These are phyloP conservation scores for Fusarium pseudocircinatum DNA, from an alignment of 2,329 filamentous ascomycete genomes.

Conservation along the genomic window DNA sequence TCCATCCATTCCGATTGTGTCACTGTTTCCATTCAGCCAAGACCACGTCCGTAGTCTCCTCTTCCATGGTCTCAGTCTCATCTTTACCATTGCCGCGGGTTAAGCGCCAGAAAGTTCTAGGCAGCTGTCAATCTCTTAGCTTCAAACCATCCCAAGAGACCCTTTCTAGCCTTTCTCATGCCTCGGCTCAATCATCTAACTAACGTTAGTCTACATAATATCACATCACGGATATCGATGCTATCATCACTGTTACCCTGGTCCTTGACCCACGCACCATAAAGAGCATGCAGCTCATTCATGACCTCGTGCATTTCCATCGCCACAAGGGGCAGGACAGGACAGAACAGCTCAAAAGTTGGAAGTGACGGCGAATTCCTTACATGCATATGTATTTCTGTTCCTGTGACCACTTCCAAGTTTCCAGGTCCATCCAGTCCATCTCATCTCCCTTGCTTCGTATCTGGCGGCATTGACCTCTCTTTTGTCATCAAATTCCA, in stretches of 20 bases:
- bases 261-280: constrained; percentile 18
- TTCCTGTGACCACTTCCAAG: background rate
- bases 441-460: background rate
- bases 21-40: background rate
- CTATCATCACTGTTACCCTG: constrained; percentile 3
- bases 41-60: background rate
- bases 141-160: background rate
- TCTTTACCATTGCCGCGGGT: constrained; percentile 23
- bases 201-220: background rate
- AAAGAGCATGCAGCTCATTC: constrained; percentile 33
- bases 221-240: background rate
- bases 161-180: background rate
- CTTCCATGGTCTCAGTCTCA: background rate
- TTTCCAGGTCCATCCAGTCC: background rate
- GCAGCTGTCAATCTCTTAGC: constrained; percentile 21
- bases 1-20: background rate
- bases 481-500: background rate
- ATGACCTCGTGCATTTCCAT: constrained; percentile 6
- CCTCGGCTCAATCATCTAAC: background rate
- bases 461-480: background rate
- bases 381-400: background rate
- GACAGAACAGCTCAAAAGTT: background rate
- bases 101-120: constrained; percentile 38
- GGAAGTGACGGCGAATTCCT: background rate
- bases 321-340: background rate